Conservation (phyloP, 352 stramenopile genomes). For the Lagenidium giganteum region DNA sequence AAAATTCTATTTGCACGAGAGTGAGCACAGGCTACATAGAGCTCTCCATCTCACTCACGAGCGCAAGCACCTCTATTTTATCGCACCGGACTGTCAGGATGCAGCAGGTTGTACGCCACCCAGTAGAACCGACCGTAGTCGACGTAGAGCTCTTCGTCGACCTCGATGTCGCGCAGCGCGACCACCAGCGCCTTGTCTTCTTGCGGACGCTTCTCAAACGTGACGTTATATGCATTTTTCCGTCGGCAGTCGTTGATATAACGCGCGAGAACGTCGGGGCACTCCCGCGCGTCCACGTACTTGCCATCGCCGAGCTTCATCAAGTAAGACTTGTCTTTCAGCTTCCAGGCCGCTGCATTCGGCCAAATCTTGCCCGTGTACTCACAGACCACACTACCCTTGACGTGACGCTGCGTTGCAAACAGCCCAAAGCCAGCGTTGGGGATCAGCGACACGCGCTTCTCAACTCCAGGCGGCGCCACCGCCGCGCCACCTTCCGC, state of each 20-base stretch:
- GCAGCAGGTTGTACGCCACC: slow-evolving; percentile 70
- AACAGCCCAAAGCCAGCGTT: slow-evolving; percentile 55
- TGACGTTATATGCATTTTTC: slow-evolving; percentile 58
- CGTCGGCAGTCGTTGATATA: slow-evolving; percentile 83
- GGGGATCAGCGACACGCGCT: slow-evolving; percentile 35
- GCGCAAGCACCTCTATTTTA: slow-evolving; percentile 20
- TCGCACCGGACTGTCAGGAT: slow-evolving; percentile 44
- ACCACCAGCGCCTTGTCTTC: slow-evolving; percentile 50
- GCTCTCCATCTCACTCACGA: background rate
- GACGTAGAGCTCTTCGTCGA: slow-evolving; percentile 68
- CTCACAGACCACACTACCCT: slow-evolving; percentile 21
- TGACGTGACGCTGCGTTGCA: slow-evolving; percentile 9
- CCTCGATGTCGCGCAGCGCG: slow-evolving; percentile 46
- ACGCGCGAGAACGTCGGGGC: slow-evolving; percentile 36
- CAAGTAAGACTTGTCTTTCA: slow-evolving; percentile 68
- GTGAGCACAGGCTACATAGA: too few species aligned
- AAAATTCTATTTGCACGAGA: too few species aligned
- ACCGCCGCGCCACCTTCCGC: too few species aligned
- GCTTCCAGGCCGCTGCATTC: slow-evolving; percentile 43
- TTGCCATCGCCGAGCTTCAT: slow-evolving; percentile 76
- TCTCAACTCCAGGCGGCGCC: slow-evolving; percentile 47
- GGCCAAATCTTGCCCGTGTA: slow-evolving; percentile 21
- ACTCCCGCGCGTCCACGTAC: slow-evolving; percentile 68
- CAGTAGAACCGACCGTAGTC: slow-evolving; percentile 84
- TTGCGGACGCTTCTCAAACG: slow-evolving; percentile 57